Percentiles rank a stretch among this genome's conserved stretches.
These are phyloP conservation scores for Linnemannia hyalina DNA, from an alignment of 192 early-diverging fungal species.

Conservation along the genomic window DNA sequence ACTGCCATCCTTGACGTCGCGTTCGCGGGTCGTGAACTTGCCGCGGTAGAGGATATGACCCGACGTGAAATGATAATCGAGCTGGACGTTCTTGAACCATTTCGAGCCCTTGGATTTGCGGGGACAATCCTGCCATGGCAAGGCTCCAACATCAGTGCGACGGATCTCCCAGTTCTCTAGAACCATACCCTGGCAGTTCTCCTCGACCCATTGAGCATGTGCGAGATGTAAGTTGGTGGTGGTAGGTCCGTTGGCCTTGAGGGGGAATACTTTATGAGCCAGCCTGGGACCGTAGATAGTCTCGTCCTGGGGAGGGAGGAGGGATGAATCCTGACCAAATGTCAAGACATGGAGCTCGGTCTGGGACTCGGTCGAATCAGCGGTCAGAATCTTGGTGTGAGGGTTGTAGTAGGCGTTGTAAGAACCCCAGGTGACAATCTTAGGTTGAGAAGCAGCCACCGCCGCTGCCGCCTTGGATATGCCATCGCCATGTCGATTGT, in stretches of 20 bases:
- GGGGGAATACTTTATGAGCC: slow-evolving; percentile 15
- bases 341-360: slow-evolving; percentile 54
- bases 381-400: slow-evolving; percentile 19
- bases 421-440: slow-evolving; percentile 65
- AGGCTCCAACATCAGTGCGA: slow-evolving; percentile 7
- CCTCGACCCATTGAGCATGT: slow-evolving; percentile 20
- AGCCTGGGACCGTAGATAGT: slow-evolving; percentile 25
- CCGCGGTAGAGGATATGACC: slow-evolving; percentile 45
- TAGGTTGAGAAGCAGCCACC: slow-evolving; percentile 29
- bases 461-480: neutral
- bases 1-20: neutral
- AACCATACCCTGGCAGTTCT: slow-evolving; percentile 9
- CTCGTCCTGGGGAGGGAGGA: neutral
- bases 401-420: slow-evolving; percentile 58
- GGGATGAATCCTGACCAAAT: slow-evolving; percentile 22
- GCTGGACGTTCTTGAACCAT: slow-evolving; percentile 32
- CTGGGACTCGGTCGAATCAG: slow-evolving; percentile 51
- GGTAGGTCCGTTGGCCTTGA: slow-evolving; percentile 28
- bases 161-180: slow-evolving; percentile 25
- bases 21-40: slow-evolving; percentile 30
- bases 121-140: slow-evolving; percentile 38
- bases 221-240: neutral
- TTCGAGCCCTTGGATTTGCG: slow-evolving; percentile 12
- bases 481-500: slow-evolving; percentile 23
- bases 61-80: slow-evolving; percentile 40